phyloP scores from a whole-genome alignment of 306 rosid species.

The Betula pendula region DNA sequence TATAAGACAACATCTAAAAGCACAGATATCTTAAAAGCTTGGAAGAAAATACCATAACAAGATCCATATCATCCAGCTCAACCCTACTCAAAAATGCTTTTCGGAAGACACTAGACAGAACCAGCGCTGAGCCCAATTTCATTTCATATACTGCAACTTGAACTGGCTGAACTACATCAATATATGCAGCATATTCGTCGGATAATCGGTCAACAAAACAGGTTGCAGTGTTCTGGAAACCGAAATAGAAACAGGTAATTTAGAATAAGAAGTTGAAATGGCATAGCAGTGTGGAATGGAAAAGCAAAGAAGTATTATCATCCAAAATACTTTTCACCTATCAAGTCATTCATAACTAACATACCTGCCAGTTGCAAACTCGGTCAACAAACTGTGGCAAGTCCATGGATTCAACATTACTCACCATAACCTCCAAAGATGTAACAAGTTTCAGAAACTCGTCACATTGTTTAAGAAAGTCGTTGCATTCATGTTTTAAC shows the following conservation, averaged over 20 bases:
- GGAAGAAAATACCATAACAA: slow-evolving; percentile 51
- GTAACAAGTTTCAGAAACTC: slow-evolving; percentile 56
- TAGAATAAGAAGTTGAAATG: neutral
- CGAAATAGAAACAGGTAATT: neutral
- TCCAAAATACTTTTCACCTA: neutral
- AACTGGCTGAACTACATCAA: slow-evolving; percentile 81
- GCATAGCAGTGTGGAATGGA: neutral
- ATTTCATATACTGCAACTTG: slow-evolving; percentile 91
- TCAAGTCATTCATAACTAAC: neutral
- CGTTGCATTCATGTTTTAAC: slow-evolving; percentile 63
- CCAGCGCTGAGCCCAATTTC: slow-evolving; percentile 75
- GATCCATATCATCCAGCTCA: slow-evolving; percentile 39
- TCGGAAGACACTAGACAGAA: slow-evolving; percentile 51
- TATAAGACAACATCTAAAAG: slow-evolving; percentile 12
- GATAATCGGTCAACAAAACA: slow-evolving; percentile 64
- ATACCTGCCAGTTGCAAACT: slow-evolving; percentile 78
- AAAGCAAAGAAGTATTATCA: neutral
- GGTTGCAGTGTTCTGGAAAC: slow-evolving; percentile 61
- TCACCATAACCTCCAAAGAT: slow-evolving; percentile 41
- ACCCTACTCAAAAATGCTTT: slow-evolving; percentile 35
- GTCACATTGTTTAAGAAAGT: slow-evolving; percentile 59
- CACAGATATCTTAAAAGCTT: slow-evolving; percentile 5
- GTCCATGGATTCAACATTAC: slow-evolving; percentile 40
- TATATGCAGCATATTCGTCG: slow-evolving; percentile 47
- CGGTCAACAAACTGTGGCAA: slow-evolving; percentile 43